Evolutionary conservation across 768 basidiomycete genomes (phyloP), one percentile per base, ranked within the genome.

Genomic region (Russula foetens): DNA sequence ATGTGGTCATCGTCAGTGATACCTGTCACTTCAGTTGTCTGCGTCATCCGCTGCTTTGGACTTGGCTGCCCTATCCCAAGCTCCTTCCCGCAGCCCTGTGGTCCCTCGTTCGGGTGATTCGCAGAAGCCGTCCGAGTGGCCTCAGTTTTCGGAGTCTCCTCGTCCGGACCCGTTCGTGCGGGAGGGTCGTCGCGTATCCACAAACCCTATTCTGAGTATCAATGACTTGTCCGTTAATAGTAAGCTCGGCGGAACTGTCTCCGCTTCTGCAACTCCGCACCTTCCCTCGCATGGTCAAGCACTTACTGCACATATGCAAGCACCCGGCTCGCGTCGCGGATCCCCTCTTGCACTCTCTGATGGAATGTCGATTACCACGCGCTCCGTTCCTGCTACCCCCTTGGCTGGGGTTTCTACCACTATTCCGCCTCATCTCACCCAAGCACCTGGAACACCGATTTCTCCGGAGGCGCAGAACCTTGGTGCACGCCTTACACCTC

Each of bases 31-130:
- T 24, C 23, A 92, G 84, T 78, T 94, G 58, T 89, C 92, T 1
- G 84, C 88, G 19, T 88, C 92, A 19, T 96, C 95, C 21, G 94
- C 91, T 35, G 95, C 96, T 44, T 74, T 98, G 67, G 95, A 98
- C 72, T 81, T 98, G 39, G 94, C 96, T 17, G 91, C 93, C 52
- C 81, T 91, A 35, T 86, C 90, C 4, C 92, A 91, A 70, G 87
- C 87, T 7, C 86, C 89, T 15, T 84, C 87, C 26, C 81, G 84
- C 31, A 74, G 80, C 51, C 83, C 82, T 50, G 83, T 83, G 61
- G 70, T 77, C 31, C 72, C 75, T 62, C 84, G 85, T 46, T 69
- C 74, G 28, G 73, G 81, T 63, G 85, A 88, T 35, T 72, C 77
- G 49, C 77, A 86, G 69, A 88, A 85, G 71, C 79, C 90, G 9